Conservation (phyloP, 768 basidiomycete species). For the Naematelia encephala region DNA sequence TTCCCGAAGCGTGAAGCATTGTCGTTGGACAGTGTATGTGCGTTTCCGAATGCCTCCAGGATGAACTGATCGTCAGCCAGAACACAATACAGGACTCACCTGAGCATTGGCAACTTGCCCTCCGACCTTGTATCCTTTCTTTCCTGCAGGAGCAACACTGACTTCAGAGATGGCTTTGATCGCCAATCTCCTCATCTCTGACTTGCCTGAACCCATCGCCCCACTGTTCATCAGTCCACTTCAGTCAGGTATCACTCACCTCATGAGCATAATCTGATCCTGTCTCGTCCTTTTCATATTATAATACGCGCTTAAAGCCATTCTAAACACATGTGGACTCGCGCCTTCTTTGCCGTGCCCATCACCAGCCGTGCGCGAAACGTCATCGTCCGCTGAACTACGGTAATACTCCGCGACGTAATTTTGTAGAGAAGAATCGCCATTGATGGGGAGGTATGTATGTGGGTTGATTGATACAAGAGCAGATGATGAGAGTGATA, state of each 20-base stretch:
- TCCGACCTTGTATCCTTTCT: slow-evolving; percentile 87
- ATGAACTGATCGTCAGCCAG: slow-evolving; percentile 60
- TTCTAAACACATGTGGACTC: slow-evolving; percentile 82
- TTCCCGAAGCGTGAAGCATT: slow-evolving; percentile 97
- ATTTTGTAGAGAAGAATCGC: slow-evolving; percentile 77
- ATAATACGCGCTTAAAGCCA: slow-evolving; percentile 88
- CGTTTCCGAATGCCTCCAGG: slow-evolving; percentile 89
- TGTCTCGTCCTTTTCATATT: slow-evolving; percentile 91
- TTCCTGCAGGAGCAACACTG: slow-evolving; percentile 79
- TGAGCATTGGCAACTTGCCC: slow-evolving; percentile 85
- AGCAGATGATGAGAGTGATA: slow-evolving; percentile 55
- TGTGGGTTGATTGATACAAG: slow-evolving; percentile 89
- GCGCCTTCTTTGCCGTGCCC: slow-evolving; percentile 59
- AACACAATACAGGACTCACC: slow-evolving; percentile 24
- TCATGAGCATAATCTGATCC: slow-evolving; percentile 85
- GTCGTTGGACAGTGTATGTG: slow-evolving; percentile 72
- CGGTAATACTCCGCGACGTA: slow-evolving; percentile 84
- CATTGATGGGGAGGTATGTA: slow-evolving; percentile 78
- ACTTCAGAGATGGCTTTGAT: slow-evolving; percentile 91
- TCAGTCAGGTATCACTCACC: slow-evolving; percentile 56
- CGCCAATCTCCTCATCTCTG: slow-evolving; percentile 80
- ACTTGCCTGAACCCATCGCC: slow-evolving; percentile 90
- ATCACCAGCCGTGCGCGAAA: slow-evolving; percentile 19
- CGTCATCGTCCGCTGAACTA: slow-evolving; percentile 53
- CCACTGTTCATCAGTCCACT: slow-evolving; percentile 60